Percentiles rank a stretch among this genome's conserved stretches.
Conservation (phyloP, 352 stramenopile species). For the Phytopythium boreale region DNA sequence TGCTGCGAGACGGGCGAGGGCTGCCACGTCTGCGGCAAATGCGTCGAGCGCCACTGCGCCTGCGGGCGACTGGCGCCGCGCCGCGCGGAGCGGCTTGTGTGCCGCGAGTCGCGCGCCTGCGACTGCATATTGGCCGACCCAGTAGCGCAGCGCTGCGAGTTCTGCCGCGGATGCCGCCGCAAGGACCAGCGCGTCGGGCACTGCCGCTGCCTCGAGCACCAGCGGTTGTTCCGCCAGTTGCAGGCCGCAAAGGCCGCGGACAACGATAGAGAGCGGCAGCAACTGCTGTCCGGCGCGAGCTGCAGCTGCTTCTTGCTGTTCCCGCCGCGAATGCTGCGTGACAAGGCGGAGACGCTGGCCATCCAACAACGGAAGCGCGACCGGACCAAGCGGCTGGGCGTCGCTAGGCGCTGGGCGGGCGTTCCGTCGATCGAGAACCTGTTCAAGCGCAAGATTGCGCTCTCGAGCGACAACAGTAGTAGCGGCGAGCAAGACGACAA, state of each 20-base stretch:
- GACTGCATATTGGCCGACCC: slow-evolving; percentile 36
- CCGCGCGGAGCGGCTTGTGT: slow-evolving; percentile 24
- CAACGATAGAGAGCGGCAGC: not conserved
- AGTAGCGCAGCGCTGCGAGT: slow-evolving; percentile 26
- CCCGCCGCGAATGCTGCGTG: not conserved
- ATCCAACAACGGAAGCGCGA: not conserved
- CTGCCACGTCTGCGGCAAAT: slow-evolving; percentile 28
- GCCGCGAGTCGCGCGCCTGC: slow-evolving; percentile 64
- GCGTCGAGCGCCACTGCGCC: slow-evolving; percentile 40
- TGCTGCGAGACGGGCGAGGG: slow-evolving; percentile 14
- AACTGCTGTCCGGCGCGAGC: not conserved
- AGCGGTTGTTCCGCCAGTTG: slow-evolving; percentile 22
- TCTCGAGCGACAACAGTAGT: not conserved
- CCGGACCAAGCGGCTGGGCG: slow-evolving; percentile 20
- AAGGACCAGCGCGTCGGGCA: slow-evolving; percentile 29
- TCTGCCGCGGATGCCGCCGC: slow-evolving; percentile 57
- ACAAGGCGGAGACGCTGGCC: not conserved
- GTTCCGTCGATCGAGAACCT: slow-evolving; percentile 41
- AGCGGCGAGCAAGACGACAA: slow-evolving; percentile 19
- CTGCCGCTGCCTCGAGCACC: slow-evolving; percentile 61
- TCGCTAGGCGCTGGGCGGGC: slow-evolving; percentile 29
- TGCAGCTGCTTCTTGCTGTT: slow-evolving; percentile 43
- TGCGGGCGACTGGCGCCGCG: slow-evolving; percentile 47
- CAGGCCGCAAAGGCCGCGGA: slow-evolving; percentile 16
- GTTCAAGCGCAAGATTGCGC: slow-evolving; percentile 34